Evolutionary conservation across 148 eudicot genomes (phyloP), one percentile per base, ranked within the genome.

Genomic region (Linanthus parryae): DNA sequence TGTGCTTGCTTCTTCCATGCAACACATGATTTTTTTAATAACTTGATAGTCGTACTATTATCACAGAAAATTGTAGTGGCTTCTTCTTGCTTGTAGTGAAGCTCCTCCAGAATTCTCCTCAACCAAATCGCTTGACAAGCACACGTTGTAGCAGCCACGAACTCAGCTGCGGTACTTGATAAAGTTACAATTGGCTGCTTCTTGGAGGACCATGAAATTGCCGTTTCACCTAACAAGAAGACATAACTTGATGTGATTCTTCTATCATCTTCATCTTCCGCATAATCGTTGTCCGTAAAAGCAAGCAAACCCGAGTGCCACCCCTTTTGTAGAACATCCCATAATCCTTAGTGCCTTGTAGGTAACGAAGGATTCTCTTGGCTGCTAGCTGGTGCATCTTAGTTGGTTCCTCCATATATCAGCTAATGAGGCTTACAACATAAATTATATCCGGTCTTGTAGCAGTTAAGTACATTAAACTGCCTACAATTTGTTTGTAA

Each of bases 351-450:
- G 66, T 62, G 5, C 66, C 66, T 25, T 43, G 52, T 10, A 62
- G 11, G 23, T 52, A 62, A 2, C 52, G 33, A 24, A 62, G 28
- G 9, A 62, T 62, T 22, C 66, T 30, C 34, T 62, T 62, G 1
- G 51, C 43, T 2, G 17, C 26, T n/a, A 42, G 42, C 18, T 31
- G 4, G 19, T 62, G 66, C 2, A 43, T 26, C 2, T 5, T 2
- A 0, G 15, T 30, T 2, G 56, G 28, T 9, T 18, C 0, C 26
- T 52, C 52, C 58, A 52, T 52, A 19, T 25, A 35, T 2, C 13
- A 2, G 11, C 39, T 35, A 3, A 35, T 35, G 5, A 35, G 39
- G 2, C 39, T 2, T 8, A 35, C 39, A 8, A 2, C 39, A 35
- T 3, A 35, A 35, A 2, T 3, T 8, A 35, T 4, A 2, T 35